Conservation (phyloP, 108 stramenopile genomes). For the Nitzschia sp. region DNA sequence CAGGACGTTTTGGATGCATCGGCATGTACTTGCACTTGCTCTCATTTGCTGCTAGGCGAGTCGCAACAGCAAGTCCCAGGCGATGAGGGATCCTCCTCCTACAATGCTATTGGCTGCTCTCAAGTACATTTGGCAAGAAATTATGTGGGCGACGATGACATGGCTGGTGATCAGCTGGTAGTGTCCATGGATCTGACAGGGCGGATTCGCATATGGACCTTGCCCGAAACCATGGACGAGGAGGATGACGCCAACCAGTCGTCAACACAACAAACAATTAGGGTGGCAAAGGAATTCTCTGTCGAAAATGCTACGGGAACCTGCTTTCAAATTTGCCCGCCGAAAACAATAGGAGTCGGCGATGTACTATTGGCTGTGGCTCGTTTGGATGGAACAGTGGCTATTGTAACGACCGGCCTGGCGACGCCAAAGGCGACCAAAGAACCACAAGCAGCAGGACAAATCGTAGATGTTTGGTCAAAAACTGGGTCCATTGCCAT, state of each 20-base stretch:
- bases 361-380: conserved; percentile 46
- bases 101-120: conserved; percentile 28
- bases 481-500: conserved; percentile 33
- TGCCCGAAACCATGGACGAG: conserved; percentile 28
- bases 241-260: not conserved
- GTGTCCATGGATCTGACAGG: conserved; percentile 40
- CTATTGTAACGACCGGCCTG: conserved; percentile 43
- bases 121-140: conserved; percentile 38
- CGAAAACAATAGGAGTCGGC: conserved; percentile 30
- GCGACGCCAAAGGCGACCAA: conserved; percentile 35
- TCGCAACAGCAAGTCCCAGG: not conserved
- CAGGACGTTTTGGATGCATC: conserved; percentile 42
- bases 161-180: conserved; percentile 41
- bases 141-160: conserved; percentile 53
- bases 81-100: not conserved
- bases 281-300: conserved; percentile 24
- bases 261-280: not conserved
- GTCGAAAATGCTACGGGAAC: conserved; percentile 51
- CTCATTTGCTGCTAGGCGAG: conserved; percentile 30
- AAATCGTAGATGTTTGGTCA: conserved; percentile 25
- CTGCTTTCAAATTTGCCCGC: conserved; percentile 25
- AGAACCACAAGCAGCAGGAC: conserved; percentile 33
- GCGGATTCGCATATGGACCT: conserved; percentile 35
- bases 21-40: conserved; percentile 15
- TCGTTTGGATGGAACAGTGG: conserved; percentile 51